Conservation (phyloP, 441 rosid species). For the Populus hybrid region DNA sequence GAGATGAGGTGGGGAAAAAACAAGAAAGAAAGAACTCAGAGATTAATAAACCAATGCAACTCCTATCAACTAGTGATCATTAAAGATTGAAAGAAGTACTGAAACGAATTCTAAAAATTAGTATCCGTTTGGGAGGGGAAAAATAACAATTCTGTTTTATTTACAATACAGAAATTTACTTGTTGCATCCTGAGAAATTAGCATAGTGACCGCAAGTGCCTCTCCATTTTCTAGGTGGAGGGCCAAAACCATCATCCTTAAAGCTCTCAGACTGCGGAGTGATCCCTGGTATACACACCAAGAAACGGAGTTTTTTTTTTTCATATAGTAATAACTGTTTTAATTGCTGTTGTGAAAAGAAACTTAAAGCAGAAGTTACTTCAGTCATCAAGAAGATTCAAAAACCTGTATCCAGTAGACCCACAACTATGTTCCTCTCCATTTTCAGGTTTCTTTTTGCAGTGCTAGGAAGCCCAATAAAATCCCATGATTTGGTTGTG, state of each 20-base stretch:
- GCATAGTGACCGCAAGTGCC: slow-evolving; percentile 62
- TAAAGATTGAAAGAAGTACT: background rate
- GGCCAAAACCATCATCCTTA: slow-evolving; percentile 58
- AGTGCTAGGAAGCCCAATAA: slow-evolving; percentile 64
- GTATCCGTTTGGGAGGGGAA: background rate
- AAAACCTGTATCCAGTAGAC: slow-evolving; percentile 78
- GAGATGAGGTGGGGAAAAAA: background rate
- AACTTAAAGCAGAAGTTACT: background rate
- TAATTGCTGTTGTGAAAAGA: background rate
- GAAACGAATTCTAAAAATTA: background rate
- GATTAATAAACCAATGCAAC: background rate
- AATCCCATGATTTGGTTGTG: slow-evolving; percentile 90
- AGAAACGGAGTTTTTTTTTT: background rate
- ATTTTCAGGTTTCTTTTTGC: slow-evolving; percentile 54
- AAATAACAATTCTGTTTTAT: background rate
- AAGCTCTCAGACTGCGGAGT: slow-evolving; percentile 85
- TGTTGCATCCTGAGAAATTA: slow-evolving; percentile 92
- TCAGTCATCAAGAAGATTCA: background rate
- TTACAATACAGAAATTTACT: slow-evolving; percentile 34
- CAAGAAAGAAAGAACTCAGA: background rate
- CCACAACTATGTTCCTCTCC: slow-evolving; percentile 68
- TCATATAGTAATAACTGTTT: background rate
- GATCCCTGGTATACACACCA: slow-evolving; percentile 47
- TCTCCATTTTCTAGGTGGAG: slow-evolving; percentile 77
- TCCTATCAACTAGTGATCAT: background rate